phyloP scores from a whole-genome alignment of 2,329 filamentous ascomycete species.

The Penicillium hordei region DNA sequence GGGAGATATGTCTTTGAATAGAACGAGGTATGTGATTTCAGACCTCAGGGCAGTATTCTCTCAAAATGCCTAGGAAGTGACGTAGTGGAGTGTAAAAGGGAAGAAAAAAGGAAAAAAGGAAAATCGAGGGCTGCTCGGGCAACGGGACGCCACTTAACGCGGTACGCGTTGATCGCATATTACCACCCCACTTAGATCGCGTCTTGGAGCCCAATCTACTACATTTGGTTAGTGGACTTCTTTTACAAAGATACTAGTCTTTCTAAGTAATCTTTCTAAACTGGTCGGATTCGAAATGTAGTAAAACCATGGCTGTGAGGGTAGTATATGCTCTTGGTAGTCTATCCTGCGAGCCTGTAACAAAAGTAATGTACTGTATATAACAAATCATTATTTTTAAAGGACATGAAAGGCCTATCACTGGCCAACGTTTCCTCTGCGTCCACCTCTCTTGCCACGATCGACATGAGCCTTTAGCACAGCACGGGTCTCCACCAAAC shows the following conservation, averaged over 20 bases:
- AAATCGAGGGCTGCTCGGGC: constrained; percentile 1
- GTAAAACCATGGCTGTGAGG: not conserved
- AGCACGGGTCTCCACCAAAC: constrained; percentile 80
- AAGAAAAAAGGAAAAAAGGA: not conserved
- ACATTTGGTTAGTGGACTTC: not conserved
- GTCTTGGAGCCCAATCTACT: not conserved
- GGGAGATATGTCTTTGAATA: not conserved
- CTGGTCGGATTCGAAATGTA: not conserved
- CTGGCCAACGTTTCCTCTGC: constrained; percentile 63
- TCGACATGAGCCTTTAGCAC: constrained; percentile 79
- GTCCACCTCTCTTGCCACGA: constrained; percentile 78
- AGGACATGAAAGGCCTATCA: not conserved
- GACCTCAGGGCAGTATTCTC: too few species aligned
- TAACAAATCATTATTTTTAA: constrained; percentile 11
- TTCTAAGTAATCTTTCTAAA: too few species aligned
- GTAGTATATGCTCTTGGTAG: not conserved
- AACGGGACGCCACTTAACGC: constrained; percentile 6
- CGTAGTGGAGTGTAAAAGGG: constrained; percentile 1
- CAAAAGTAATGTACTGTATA: not conserved
- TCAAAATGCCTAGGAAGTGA: not conserved
- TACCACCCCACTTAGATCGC: not conserved
- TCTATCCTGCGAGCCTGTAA: not conserved
- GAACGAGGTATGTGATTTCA: not conserved
- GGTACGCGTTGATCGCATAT: constrained; percentile 3
- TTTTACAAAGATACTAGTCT: too few species aligned